Percentiles rank a stretch among this genome's conserved stretches.
Evolutionary conservation across 1,284 basidiomycete genomes (phyloP).

Genomic region (Trametes versicolor): DNA sequence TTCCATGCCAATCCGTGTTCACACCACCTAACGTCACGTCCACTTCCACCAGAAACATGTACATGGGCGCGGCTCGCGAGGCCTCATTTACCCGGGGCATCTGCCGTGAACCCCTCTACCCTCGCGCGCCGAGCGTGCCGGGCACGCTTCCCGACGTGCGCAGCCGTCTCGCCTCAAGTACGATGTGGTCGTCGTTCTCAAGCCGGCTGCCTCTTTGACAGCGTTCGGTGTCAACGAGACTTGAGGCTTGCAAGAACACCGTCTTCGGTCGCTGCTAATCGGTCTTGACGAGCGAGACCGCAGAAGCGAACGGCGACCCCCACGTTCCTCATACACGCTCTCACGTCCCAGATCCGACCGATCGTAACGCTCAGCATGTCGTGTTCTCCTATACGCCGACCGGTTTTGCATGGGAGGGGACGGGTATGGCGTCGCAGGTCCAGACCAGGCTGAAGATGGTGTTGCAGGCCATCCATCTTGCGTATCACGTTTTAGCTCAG

Average conservation of each 20-base stretch:
- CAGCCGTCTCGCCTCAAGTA: neutral
- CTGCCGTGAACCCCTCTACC: neutral
- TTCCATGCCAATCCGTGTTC: neutral
- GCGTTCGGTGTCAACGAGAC: neutral
- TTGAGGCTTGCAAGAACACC: neutral
- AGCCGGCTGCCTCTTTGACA: neutral
- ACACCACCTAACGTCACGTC: neutral
- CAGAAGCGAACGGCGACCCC: neutral
- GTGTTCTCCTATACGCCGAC: neutral
- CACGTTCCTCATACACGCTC: neutral
- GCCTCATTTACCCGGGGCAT: neutral
- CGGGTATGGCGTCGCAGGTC: neutral
- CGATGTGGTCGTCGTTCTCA: neutral
- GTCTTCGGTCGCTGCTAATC: neutral
- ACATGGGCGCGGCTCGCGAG: neutral
- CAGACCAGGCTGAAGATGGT: neutral
- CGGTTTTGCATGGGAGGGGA: neutral
- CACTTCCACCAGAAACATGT: neutral
- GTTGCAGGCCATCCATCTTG: neutral
- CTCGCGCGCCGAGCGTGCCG: neutral
- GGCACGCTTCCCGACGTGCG: neutral
- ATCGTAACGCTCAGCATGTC: neutral
- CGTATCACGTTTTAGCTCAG: neutral
- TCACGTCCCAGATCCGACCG: neutral
- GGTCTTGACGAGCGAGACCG: neutral